Conservation (phyloP, 31 red algal genomes). For the Porphyra umbilicalis region DNA sequence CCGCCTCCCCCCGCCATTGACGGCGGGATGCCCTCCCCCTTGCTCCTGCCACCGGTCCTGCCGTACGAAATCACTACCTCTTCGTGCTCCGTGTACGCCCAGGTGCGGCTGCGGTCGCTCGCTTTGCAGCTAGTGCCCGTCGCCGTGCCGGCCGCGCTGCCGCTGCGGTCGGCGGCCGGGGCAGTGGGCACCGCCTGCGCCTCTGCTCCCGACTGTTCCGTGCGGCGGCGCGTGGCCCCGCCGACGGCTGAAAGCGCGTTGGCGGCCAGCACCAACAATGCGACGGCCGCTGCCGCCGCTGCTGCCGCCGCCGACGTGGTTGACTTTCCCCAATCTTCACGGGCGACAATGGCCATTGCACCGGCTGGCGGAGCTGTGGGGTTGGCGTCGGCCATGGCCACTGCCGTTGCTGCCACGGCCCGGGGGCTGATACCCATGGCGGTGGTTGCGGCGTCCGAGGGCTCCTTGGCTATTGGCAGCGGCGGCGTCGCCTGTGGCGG, state of each 20-base stretch:
- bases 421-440: too few relatives aligned
- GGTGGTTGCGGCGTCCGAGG: background rate
- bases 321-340: too few relatives aligned
- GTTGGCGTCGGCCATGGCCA: background rate
- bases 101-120: background rate
- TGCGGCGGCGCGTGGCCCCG: too few relatives aligned
- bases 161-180: background rate
- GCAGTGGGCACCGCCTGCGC: background rate
- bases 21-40: background rate
- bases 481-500: background rate
- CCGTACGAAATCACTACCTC: background rate
- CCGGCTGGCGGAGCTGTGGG: background rate
- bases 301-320: too few relatives aligned
- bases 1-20: background rate
- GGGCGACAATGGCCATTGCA: background rate
- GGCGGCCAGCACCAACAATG: too few relatives aligned
- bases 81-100: background rate
- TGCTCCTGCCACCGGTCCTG: background rate
- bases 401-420: too few relatives aligned
- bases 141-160: background rate
- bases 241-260: background rate
- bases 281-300: too few relatives aligned
- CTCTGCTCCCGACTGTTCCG: too few relatives aligned
- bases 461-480: background rate
- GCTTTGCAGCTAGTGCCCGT: background rate